Base-by-base conservation (phyloP, 768 basidiomycete species). In the Amanita inopinata region DNA sequence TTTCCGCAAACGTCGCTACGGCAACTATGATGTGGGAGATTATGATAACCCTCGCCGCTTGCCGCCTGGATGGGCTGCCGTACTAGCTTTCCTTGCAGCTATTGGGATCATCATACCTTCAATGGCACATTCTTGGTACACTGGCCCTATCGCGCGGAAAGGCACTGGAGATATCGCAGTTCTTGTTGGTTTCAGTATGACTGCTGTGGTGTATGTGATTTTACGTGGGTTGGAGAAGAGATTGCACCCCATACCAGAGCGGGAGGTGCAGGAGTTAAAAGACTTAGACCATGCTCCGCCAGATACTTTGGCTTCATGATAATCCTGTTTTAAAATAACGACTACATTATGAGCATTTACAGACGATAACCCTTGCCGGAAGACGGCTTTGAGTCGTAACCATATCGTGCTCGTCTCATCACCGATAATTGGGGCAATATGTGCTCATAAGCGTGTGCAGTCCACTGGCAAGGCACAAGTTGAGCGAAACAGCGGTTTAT, bases 131-230 rank as follows among this genome's bases (percentile, higher is more conserved):
- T 72, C 65, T 10, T 86, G 78, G 75, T 87, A 74, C 53, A 58
- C 62, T 2, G 85, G 85, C 0, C 83, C 83, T 0, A 76, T 87
- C 14, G 83, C 82, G 2, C 50, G 54, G 25, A 61, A 53, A 5
- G 64, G 63, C 5, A 67, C 78, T 8, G 85, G 85, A 2, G 85
- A 88, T 56, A 76, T 88, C 40, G 85, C 81, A 2, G 71, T 88
- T 28, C 66, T 82, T 46, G 58, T 78, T 11, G 80, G 80, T 0
- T 74, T 80, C 40, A 55, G 59, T 3, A 58, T 69, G 5, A 67
- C 73, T 0, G 62, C 56, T 9, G 12, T 73, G 27, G 49, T 73
- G 27, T 85, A 82, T 55, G 3, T 67, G 1, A 65, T 65, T 3
- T 57, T 80, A 18, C 59, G 80, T 37, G 49, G 44, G 17, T 38